Evolutionary conservation across 257 asterid genomes (phyloP), one percentile per base, ranked within the genome.

Genomic region (Salvia rosmarinus): DNA sequence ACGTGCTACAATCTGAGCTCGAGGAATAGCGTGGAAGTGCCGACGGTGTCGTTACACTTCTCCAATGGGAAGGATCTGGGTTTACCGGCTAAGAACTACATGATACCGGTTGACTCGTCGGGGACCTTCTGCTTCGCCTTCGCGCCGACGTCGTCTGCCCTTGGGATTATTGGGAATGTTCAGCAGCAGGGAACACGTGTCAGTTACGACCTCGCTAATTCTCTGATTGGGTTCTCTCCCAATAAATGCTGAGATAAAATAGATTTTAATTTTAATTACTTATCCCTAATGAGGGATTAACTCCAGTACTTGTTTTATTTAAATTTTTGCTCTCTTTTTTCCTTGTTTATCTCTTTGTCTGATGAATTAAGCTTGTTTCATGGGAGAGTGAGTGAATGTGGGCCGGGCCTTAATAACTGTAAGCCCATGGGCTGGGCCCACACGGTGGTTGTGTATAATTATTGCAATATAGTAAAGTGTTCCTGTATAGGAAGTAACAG

Each of bases 111-210:
- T 1, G 99, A 94, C 28, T 84, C 97, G 0, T 43, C 88, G 0
- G 96, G 97, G 28, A 94, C 97, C 0, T 94, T 87, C 78, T 94
- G 97, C 47, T 89, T 94, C 0, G 97, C 96, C 2, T 91, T 91
- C 46, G 97, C 99, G 1, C 96, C 97, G 75, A 88, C 99, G 70
- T 77, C 99, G 80, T 86, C 97, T 0, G 35, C 84, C 13, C 76
- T 86, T 4, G 91, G 96, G 68, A 94, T 94, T 5, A 85, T 94
- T 6, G 99, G 97, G 19, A 94, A 94, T 71, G 95, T 94, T 20
- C 99, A 94, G 81, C 99, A 91, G 84, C 96, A 94, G 80, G 99
- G 99, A 83, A 89, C 91, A 79, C 97, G 99, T 82, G 97, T 91
- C 95, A 84, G 86, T 74, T 94, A 76, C 63, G 96, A 91, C 72